phyloP scores from a whole-genome alignment of 768 basidiomycete genomes.

The Russula vinacea region DNA sequence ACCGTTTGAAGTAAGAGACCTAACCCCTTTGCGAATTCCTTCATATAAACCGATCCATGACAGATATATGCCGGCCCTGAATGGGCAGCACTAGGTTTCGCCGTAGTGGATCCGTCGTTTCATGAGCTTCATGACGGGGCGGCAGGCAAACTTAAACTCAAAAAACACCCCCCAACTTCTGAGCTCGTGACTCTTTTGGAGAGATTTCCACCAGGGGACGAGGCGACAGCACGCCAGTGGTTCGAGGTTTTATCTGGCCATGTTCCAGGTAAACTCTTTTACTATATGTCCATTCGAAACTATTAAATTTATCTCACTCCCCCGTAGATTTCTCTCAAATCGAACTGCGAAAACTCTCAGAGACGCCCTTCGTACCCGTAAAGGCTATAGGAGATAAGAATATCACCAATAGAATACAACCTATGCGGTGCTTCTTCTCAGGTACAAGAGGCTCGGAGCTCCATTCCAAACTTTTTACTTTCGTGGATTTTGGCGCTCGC shows the following conservation, averaged over 20 bases:
- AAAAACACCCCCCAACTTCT: conserved; percentile 61
- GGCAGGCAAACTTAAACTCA: conserved; percentile 61
- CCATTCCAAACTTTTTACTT: conserved; percentile 79
- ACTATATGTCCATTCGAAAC: neutral
- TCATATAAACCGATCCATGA: neutral
- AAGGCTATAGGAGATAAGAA: conserved; percentile 35
- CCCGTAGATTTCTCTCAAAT: conserved; percentile 53
- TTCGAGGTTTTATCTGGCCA: conserved; percentile 67
- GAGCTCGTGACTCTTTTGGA: conserved; percentile 58
- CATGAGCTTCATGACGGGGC: conserved; percentile 52
- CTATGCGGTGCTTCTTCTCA: conserved; percentile 68
- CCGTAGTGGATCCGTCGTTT: conserved; percentile 54
- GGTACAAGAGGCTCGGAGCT: conserved; percentile 52
- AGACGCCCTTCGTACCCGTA: conserved; percentile 65
- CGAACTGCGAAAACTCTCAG: conserved; percentile 57
- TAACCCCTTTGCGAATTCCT: neutral
- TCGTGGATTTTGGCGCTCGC: conserved; percentile 79
- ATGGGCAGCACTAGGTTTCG: conserved; percentile 76
- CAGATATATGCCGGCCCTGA: conserved; percentile 69
- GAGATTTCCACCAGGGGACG: conserved; percentile 54
- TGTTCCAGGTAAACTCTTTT: conserved; percentile 48
- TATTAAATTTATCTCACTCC: neutral
- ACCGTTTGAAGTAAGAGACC: conserved; percentile 57
- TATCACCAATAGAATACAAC: conserved; percentile 40
- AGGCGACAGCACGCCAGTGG: conserved; percentile 55